Conservation (phyloP, 192 early-diverging fungal species). For the Coemansia sp. region DNA sequence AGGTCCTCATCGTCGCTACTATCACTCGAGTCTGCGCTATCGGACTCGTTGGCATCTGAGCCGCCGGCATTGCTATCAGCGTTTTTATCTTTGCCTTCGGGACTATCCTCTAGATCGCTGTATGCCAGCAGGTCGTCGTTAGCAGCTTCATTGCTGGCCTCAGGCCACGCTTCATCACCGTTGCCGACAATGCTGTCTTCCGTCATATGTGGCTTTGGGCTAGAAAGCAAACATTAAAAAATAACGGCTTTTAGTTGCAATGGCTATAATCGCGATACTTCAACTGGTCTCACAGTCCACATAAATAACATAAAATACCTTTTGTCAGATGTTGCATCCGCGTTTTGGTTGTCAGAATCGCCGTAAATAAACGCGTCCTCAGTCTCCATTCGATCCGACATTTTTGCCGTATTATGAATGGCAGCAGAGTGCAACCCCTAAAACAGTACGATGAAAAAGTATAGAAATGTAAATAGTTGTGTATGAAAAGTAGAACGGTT, state of each 20-base stretch:
- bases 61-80: not conserved
- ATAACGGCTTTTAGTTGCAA: not conserved
- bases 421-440: not conserved
- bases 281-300: not conserved
- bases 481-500: too few relatives aligned
- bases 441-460: not conserved
- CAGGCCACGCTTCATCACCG: not conserved
- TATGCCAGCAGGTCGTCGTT: slow-evolving; percentile 1
- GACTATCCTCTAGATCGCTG: not conserved
- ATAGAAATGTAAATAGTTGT: too few relatives aligned
- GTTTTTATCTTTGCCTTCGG: not conserved
- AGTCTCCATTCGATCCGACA: slow-evolving; percentile 33
- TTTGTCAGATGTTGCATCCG: slow-evolving; percentile 1
- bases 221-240: not conserved
- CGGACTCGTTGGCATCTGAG: not conserved
- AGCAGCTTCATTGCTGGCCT: not conserved
- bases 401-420: not conserved
- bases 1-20: slow-evolving; percentile 39
- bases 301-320: not conserved
- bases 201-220: not conserved
- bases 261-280: not conserved
- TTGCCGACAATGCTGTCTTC: not conserved
- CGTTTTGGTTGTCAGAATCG: slow-evolving; percentile 12
- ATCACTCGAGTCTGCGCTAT: slow-evolving; percentile 6
- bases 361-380: slow-evolving; percentile 54